These are phyloP conservation scores for Theileria annulata DNA, from an alignment of 169 alveolate species.

Conservation along the genomic window DNA sequence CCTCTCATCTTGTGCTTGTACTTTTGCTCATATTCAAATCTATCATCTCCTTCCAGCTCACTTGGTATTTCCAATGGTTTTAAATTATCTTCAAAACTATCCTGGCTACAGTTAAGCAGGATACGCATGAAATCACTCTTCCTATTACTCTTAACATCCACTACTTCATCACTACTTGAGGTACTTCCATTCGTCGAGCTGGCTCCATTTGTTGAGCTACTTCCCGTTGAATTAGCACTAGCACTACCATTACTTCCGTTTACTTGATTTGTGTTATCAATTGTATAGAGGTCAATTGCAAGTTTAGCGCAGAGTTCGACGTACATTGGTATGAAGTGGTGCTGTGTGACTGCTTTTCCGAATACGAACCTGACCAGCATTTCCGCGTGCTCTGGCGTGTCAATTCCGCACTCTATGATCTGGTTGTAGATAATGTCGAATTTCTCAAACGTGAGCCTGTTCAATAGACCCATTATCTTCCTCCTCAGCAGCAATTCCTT, in stretches of 20 bases:
- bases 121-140: conserved; percentile 71
- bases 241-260: not conserved
- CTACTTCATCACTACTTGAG: not conserved
- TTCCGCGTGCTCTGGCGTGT: conserved; percentile 69
- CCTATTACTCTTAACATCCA: conserved; percentile 41
- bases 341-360: conserved; percentile 85
- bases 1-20: conserved; percentile 85
- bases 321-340: conserved; percentile 85
- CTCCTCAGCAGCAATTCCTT: conserved; percentile 66
- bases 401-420: conserved; percentile 66
- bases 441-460: conserved; percentile 73
- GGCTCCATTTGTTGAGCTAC: not conserved
- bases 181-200: not conserved
- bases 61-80: conserved; percentile 80
- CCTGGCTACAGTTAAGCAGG: conserved; percentile 81
- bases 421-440: conserved; percentile 76
- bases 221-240: not conserved
- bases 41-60: conserved; percentile 80
- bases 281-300: conserved; percentile 70
- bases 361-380: conserved; percentile 75
- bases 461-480: conserved; percentile 76
- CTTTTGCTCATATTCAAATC: conserved; percentile 81
- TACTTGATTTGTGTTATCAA: too few relatives aligned
- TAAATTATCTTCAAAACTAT: conserved; percentile 78
- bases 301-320: conserved; percentile 82